These are phyloP conservation scores for Cytidiella melzeri DNA, from an alignment of 768 basidiomycete species.

Conservation along the genomic window DNA sequence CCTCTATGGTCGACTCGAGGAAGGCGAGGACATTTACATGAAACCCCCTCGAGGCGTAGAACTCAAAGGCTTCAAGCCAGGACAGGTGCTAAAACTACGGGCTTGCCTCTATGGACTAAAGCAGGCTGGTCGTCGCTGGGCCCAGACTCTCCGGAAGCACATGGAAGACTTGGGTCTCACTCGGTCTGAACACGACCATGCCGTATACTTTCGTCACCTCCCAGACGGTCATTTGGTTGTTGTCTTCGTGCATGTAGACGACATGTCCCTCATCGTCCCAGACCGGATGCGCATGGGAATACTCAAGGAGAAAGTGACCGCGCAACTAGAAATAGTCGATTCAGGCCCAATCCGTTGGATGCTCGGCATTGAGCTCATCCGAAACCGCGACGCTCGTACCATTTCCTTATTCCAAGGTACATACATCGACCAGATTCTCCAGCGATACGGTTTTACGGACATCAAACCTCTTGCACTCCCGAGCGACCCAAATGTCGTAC, in stretches of 20 bases:
- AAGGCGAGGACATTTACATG: slow-evolving; percentile 14
- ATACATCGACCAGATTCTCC: slow-evolving; percentile 29
- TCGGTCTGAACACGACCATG: slow-evolving; percentile 4
- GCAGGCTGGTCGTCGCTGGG: slow-evolving; percentile 11
- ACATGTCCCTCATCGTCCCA: not conserved
- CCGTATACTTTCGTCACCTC: slow-evolving; percentile 1
- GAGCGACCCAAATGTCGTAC: no score
- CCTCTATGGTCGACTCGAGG: slow-evolving; percentile 17
- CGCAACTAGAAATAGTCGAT: slow-evolving; percentile 6
- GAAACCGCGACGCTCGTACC: no score
- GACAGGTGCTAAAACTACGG: not conserved
- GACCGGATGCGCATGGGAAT: not conserved
- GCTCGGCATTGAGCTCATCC: slow-evolving; percentile 18
- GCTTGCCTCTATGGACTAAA: slow-evolving; percentile 6
- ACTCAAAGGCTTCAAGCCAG: slow-evolving; percentile 1
- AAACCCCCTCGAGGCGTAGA: slow-evolving; percentile 3
- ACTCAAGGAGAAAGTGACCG: not conserved
- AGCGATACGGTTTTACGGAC: slow-evolving; percentile 23
- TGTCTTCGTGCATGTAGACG: slow-evolving; percentile 5
- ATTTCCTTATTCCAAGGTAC: slow-evolving; percentile 20
- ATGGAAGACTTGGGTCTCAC: not conserved
- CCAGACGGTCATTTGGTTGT: not conserved
- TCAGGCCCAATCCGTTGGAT: slow-evolving; percentile 10
- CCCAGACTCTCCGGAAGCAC: not conserved
- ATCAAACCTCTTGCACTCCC: slow-evolving; percentile 23